Percentiles rank a stretch among this genome's conserved stretches.
Conservation (phyloP, 2,329 filamentous ascomycete genomes). For the Cercospora nicotianae region DNA sequence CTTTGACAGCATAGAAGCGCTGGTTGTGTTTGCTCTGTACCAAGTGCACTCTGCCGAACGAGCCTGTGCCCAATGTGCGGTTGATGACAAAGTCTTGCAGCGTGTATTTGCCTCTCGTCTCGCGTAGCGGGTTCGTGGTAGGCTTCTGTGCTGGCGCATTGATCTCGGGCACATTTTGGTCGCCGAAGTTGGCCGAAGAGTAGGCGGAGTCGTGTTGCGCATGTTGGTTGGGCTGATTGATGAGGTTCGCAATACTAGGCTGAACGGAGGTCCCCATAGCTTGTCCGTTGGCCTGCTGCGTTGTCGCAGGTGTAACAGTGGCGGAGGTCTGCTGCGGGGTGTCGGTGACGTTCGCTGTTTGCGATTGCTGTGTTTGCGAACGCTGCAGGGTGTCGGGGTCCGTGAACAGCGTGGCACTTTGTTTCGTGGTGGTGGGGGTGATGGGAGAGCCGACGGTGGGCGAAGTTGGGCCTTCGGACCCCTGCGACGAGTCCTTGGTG, state of each 20-base stretch:
- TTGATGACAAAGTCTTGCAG: constrained; percentile 85
- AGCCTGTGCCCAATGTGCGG: constrained; percentile 91
- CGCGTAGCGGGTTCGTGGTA: constrained; percentile 50
- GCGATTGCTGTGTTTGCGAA: constrained; percentile 27
- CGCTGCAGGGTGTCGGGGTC: constrained; percentile 35
- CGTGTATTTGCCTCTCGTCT: constrained; percentile 97
- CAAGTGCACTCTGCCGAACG: constrained; percentile 92
- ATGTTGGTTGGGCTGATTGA: constrained; percentile 58
- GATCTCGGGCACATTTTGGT: constrained; percentile 40
- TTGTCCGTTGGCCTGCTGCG: constrained; percentile 18
- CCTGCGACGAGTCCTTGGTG: constrained; percentile 76
- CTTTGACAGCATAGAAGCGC: constrained; percentile 97
- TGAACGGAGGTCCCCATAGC: constrained; percentile 59
- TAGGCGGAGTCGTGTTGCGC: constrained; percentile 42
- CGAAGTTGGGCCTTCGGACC: constrained; percentile 61
- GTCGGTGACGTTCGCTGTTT: constrained; percentile 21
- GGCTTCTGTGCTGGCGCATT: constrained; percentile 38
- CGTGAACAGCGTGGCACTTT: constrained; percentile 29
- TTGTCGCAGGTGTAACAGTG: constrained; percentile 18
- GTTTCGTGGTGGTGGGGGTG: constrained; percentile 52
- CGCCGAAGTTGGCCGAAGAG: constrained; percentile 37
- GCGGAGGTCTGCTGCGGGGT: constrained; percentile 37
- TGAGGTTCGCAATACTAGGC: constrained; percentile 80
- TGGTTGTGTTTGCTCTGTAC: constrained; percentile 98
- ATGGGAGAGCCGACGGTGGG: constrained; percentile 48